Conservation (phyloP, 192 early-diverging fungal species). For the Physocladia obscura region DNA sequence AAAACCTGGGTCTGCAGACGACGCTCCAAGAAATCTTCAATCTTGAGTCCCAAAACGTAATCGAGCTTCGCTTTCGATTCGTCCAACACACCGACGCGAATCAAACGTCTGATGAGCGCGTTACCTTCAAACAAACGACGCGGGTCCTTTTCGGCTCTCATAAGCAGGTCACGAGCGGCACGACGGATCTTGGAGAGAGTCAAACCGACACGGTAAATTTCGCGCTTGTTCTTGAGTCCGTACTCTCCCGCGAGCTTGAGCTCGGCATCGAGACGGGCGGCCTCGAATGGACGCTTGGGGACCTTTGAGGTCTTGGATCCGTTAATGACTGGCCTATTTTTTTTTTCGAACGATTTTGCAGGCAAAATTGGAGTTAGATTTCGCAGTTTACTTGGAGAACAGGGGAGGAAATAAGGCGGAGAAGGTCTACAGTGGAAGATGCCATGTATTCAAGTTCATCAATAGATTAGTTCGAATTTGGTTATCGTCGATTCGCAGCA, state of each 20-base stretch:
- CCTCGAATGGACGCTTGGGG: conserved; percentile 93
- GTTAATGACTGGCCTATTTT: conserved; percentile 26
- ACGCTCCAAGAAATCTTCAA: conserved; percentile 98
- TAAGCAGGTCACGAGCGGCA: conserved; percentile 99
- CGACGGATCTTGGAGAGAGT: conserved; percentile 99
- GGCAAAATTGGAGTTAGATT: too few species aligned
- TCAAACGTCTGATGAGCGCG: conserved; percentile 96
- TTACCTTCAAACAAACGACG: conserved; percentile 99
- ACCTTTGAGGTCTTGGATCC: conserved; percentile 53
- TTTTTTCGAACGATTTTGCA: too few species aligned
- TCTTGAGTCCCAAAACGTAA: conserved; percentile 96
- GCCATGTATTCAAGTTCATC: background rate
- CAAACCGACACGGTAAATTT: conserved; percentile 96
- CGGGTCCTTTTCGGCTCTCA: conserved; percentile 93
- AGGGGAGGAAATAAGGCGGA: too few species aligned
- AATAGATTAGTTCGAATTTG: background rate
- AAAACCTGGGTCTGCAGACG: conserved; percentile 99
- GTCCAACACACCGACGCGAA: conserved; percentile 97
- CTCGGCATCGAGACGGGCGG: conserved; percentile 87
- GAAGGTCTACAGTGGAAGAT: too few species aligned
- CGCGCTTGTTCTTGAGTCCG: conserved; percentile 98
- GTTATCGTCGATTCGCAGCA: background rate
- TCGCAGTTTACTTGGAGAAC: too few species aligned
- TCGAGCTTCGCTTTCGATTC: conserved; percentile 97
- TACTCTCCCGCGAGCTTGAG: conserved; percentile 95